Evolutionary conservation across 768 basidiomycete genomes (phyloP).

Genomic region (Clitopilus passeckerianus): DNA sequence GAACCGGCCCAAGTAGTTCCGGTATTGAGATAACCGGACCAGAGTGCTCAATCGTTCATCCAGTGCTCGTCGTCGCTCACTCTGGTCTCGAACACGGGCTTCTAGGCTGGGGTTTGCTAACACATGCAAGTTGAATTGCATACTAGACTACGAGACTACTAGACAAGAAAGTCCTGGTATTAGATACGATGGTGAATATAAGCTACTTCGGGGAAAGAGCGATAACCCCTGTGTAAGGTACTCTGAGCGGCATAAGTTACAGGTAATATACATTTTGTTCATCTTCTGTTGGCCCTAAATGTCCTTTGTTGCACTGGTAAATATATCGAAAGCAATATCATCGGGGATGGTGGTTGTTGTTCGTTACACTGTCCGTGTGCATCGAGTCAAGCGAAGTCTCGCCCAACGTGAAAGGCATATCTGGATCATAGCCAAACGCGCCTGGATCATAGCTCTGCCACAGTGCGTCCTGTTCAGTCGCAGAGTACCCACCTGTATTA

Average conservation of each 20-base stretch:
- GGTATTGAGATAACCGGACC: not conserved
- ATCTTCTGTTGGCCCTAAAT: not conserved
- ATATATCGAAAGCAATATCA: not conserved
- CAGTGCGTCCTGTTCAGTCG: conserved; percentile 43
- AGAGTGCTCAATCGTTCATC: not conserved
- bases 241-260: not conserved
- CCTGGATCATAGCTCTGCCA: conserved; percentile 69
- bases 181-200: not conserved
- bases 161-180: not conserved
- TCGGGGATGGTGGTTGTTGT: conserved; percentile 16
- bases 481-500: conserved; percentile 44
- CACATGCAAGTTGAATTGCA: not conserved
- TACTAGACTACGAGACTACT: not conserved
- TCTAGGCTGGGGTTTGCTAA: not conserved
- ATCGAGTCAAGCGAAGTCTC: conserved; percentile 32
- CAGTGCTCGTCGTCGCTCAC: not conserved
- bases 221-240: not conserved
- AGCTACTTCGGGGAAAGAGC: not conserved
- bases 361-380: not conserved
- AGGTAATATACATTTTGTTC: not conserved
- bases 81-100: not conserved
- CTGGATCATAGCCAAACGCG: conserved; percentile 73
- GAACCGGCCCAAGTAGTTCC: not conserved
- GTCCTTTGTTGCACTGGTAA: not conserved
- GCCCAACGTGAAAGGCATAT: conserved; percentile 63